Conservation (phyloP, 2,329 filamentous ascomycete species). For the Colletotrichum orbiculare region DNA sequence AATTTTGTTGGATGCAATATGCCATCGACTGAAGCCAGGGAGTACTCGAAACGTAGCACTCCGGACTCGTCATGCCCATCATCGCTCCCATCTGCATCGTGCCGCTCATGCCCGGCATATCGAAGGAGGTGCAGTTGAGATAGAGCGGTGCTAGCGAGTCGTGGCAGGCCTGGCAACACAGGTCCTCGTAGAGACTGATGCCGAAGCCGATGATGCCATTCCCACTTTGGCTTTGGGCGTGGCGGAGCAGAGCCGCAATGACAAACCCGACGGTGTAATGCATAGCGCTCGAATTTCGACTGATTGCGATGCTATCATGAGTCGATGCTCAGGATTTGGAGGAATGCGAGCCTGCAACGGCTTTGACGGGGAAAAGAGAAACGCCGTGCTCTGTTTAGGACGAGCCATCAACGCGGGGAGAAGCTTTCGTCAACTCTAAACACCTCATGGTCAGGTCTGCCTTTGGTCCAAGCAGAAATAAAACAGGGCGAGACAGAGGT, state of each 20-base stretch:
- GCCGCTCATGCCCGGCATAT: slow-evolving; percentile 1
- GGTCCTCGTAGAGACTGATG: slow-evolving; percentile 8
- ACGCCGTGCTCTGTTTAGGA: too few species aligned
- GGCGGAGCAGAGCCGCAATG: background rate
- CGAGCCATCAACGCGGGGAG: too few species aligned
- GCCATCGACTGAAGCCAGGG: slow-evolving; percentile 48
- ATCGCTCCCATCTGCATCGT: slow-evolving; percentile 29
- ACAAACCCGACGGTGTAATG: background rate
- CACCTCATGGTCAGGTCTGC: too few species aligned
- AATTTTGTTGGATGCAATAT: slow-evolving; percentile 48
- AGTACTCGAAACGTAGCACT: slow-evolving; percentile 45
- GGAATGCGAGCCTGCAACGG: too few species aligned
- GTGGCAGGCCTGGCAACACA: slow-evolving; percentile 24
- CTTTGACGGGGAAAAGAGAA: too few species aligned
- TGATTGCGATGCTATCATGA: too few species aligned
- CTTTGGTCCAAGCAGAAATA: background rate
- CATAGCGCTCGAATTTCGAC: background rate
- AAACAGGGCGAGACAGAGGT: background rate
- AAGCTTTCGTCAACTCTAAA: too few species aligned
- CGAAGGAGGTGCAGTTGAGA: slow-evolving; percentile 17
- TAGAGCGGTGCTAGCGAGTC: slow-evolving; percentile 15
- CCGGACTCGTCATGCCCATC: slow-evolving; percentile 35
- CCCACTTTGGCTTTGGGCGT: slow-evolving; percentile 3
- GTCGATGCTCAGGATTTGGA: too few species aligned
- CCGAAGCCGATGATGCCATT: slow-evolving; percentile 27